Evolutionary conservation across 2,329 filamentous ascomycete species (phyloP), one percentile per base, ranked within the genome.

Genomic region (Apiospora phragmitis): DNA sequence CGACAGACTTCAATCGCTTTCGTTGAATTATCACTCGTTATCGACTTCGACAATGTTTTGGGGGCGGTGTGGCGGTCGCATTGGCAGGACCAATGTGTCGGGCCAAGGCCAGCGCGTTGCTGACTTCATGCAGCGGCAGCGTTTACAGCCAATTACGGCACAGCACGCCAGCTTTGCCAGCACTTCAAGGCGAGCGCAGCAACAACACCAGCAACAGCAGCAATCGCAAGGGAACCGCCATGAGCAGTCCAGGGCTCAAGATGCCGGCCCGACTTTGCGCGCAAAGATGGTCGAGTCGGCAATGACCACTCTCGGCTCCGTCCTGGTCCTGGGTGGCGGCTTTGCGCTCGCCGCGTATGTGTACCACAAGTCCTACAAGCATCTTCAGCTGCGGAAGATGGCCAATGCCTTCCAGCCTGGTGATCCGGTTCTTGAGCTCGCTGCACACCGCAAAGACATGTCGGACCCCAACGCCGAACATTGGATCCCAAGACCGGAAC

Each of bases 361-460:
- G 66, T 97, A 96, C 79, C 93, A 96, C 80, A 90, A 88, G 76
- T 90, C 88, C 79, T 98, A 99, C 88, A 99, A 99, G 83, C 88
- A 91, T 81, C 83, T 97, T 70, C 94, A 98, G 38, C 85, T 98
- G n/a, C 84, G 91, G 74, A 99, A 99, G 83, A 98, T 99, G 86
- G 90, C 93, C 74, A 92, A 93, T 76, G 96, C 96, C 32, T 99
- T 99, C 81, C 88, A 92, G 71, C 94, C 95, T 1, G 96, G 96
- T 14, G 96, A 99, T 79, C 95, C 94, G 0, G 94, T 95, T 35
- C 89, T 95, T 24, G 95, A 93, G 70, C 84, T 97, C 65, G 94
- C 94, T 2, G 92, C 92, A 35, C 84, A 87, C 72, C 88, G 83
- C 74, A 92, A 87, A 77, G 86, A 87, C 74, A 83, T 86, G 69